Evolutionary conservation across 371 early-diverging fungal species (phyloP).

Genomic region (Rhizopus microsporus): DNA sequence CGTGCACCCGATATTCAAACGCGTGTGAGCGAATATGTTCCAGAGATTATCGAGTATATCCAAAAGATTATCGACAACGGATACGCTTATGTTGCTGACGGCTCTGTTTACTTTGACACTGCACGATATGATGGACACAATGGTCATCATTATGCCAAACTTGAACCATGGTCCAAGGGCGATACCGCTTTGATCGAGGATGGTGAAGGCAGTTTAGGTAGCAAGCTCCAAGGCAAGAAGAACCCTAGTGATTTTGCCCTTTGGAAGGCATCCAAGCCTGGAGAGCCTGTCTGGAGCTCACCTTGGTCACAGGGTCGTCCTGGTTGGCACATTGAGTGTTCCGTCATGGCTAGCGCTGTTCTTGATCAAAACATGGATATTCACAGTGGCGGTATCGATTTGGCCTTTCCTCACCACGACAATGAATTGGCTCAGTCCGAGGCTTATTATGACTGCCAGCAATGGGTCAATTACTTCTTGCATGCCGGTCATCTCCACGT

Average conservation of each 20-base stretch:
- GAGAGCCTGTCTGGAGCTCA: constrained; percentile 97
- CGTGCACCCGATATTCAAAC: constrained; percentile 93
- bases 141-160: constrained; percentile 90
- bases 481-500: constrained; percentile 99
- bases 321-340: constrained; percentile 99
- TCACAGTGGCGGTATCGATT: constrained; percentile 98
- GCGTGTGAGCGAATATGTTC: constrained; percentile 98
- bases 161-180: constrained; percentile 88
- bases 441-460: constrained; percentile 87
- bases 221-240: constrained; percentile 72
- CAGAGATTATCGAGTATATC: constrained; percentile 92
- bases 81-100: constrained; percentile 92
- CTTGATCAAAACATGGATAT: constrained; percentile 94
- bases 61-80: constrained; percentile 94
- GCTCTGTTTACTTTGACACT: constrained; percentile 99
- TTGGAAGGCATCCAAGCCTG: constrained; percentile 97
- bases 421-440: constrained; percentile 99
- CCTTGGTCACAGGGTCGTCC: constrained; percentile 98
- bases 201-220: constrained; percentile 89
- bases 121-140: constrained; percentile 81
- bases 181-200: constrained; percentile 82
- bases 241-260: constrained; percentile 95
- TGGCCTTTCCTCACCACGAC: constrained; percentile 99
- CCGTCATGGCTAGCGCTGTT: constrained; percentile 97
- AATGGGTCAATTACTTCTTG: constrained; percentile 99